phyloP scores from a whole-genome alignment of 306 rosid genomes.

The Abrus pulchellus region DNA sequence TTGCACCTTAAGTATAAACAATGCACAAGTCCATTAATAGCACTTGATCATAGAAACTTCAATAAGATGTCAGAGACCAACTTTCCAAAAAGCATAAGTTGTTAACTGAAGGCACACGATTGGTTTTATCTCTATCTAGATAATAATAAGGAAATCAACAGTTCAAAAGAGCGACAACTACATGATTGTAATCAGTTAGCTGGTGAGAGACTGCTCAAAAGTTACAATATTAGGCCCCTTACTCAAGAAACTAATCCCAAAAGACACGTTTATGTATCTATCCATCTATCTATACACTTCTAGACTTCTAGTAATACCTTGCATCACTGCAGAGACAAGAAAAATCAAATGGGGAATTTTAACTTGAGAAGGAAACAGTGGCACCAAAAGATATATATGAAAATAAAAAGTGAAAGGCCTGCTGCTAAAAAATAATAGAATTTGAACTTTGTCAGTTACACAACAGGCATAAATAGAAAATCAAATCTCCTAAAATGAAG shows the following conservation, averaged over 20 bases:
- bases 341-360: slow-evolving; percentile 5
- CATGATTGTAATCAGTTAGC: background rate
- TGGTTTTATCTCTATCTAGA: background rate
- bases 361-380: slow-evolving; percentile 32
- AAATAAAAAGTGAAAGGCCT: slow-evolving; percentile 46
- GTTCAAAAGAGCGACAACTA: background rate
- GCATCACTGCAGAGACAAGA: background rate
- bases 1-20: background rate
- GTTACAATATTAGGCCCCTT: background rate
- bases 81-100: slow-evolving; percentile 2
- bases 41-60: background rate
- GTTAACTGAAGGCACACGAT: background rate
- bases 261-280: background rate
- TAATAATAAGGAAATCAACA: background rate
- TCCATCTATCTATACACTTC: too few species aligned
- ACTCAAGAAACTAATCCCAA: background rate
- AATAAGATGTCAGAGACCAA: background rate
- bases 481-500: slow-evolving; percentile 24
- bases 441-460: slow-evolving; percentile 35
- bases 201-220: background rate
- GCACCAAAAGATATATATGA: slow-evolving; percentile 29
- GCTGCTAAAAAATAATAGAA: slow-evolving; percentile 47
- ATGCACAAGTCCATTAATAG: background rate
- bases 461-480: slow-evolving; percentile 24
- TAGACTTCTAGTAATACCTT: too few species aligned